These are phyloP conservation scores for Podaxis sp. DNA, from an alignment of 768 basidiomycete species.

Conservation along the genomic window DNA sequence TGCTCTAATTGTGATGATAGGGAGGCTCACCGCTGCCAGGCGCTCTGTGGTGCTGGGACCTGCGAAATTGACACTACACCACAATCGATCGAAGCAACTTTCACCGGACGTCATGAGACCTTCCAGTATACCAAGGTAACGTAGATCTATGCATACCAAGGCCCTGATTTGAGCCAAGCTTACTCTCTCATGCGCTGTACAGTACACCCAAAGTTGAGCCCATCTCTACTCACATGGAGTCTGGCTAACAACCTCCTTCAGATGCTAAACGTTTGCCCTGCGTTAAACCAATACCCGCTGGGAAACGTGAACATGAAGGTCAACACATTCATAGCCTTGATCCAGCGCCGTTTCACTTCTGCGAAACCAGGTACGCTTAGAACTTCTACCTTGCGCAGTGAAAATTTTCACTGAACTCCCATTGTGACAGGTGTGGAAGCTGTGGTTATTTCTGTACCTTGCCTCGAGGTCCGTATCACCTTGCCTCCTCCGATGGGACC, in stretches of 20 bases:
- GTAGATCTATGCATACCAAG: not conserved
- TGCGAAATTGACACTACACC: constrained; percentile 62
- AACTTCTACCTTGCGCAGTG: not conserved
- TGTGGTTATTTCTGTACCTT: constrained; percentile 63
- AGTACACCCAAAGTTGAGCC: constrained; percentile 55
- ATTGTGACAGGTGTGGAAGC: constrained; percentile 43
- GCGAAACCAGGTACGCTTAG: constrained; percentile 42
- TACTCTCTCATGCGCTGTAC: not conserved
- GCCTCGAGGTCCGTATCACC: constrained; percentile 24
- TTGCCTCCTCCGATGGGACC: not conserved
- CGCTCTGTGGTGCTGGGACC: constrained; percentile 47
- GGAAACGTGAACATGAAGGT: constrained; percentile 42
- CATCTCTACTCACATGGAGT: not conserved
- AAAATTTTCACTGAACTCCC: not conserved
- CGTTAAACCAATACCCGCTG: constrained; percentile 43
- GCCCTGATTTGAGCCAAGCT: no score
- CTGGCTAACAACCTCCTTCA: constrained; percentile 22
- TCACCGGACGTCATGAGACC: constrained; percentile 57
- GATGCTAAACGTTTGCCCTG: constrained; percentile 53
- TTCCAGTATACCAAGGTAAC: constrained; percentile 65
- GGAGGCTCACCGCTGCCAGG: constrained; percentile 49
- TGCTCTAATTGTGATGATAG: constrained; percentile 26
- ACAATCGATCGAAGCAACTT: constrained; percentile 60
- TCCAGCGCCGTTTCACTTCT: constrained; percentile 49
- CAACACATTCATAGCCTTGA: constrained; percentile 49